Evolutionary conservation across 2,329 filamentous ascomycete genomes (phyloP).

Genomic region (Colletotrichum echinochloae): DNA sequence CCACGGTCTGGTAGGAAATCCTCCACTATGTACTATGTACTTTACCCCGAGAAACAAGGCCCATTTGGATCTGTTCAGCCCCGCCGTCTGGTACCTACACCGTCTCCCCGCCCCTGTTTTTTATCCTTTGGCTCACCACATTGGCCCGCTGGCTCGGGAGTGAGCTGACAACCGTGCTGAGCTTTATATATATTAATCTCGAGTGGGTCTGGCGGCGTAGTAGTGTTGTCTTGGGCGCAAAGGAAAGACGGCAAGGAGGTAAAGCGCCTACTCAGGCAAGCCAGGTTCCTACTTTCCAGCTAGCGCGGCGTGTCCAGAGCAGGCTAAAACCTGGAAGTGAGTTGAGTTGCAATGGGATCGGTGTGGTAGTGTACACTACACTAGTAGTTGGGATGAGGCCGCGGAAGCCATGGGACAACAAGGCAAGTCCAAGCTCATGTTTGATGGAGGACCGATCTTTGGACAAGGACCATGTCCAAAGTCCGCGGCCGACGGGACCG

Average conservation of each 20-base stretch:
- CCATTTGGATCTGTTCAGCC: conserved; percentile 21
- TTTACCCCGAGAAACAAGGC: conserved; percentile 13
- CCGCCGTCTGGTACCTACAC: conserved; percentile 26
- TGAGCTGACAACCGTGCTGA: conserved; percentile 4
- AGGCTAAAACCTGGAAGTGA: conserved; percentile 8
- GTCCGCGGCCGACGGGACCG: conserved; percentile 9
- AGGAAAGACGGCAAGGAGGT: not conserved
- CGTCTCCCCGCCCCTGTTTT: conserved; percentile 1
- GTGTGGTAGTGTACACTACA: not conserved
- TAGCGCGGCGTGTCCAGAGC: not conserved
- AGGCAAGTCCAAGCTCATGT: not conserved
- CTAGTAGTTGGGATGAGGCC: not conserved
- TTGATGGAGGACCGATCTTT: conserved; percentile 14
- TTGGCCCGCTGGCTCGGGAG: not conserved
- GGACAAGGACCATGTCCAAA: conserved; percentile 18
- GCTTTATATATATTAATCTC: not conserved
- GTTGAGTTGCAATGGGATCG: not conserved
- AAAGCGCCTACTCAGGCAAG: too few relatives aligned
- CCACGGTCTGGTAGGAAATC: not conserved
- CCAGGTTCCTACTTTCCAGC: not conserved
- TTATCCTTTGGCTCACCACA: conserved; percentile 2
- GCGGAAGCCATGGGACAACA: not conserved
- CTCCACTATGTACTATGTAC: too few relatives aligned
- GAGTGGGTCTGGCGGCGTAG: not conserved
- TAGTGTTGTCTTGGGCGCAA: conserved; percentile 1